Conservation (phyloP, 108 stramenopile species). For the Aurantiochytrium sp. region DNA sequence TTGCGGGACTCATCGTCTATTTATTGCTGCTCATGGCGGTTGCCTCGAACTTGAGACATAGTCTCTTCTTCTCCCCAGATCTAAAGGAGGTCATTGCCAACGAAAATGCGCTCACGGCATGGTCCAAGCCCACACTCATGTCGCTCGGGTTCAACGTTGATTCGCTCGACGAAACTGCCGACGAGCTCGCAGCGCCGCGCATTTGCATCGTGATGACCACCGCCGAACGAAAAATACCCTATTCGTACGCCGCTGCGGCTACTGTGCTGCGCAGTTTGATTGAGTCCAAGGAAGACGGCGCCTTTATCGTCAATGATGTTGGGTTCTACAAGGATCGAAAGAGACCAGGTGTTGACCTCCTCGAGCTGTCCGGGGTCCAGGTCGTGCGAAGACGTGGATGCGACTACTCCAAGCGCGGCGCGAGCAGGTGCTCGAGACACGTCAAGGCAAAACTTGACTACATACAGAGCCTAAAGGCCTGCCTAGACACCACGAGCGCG, state of each 20-base stretch:
- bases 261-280: not conserved
- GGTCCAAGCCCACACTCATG: not conserved
- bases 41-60: not conserved
- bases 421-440: not conserved
- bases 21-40: not conserved
- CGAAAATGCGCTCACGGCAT: not conserved
- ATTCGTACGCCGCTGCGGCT: not conserved
- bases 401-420: not conserved
- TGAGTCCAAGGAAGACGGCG: not conserved
- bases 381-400: not conserved
- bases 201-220: not conserved
- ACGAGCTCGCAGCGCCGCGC: not conserved
- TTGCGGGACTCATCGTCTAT: not conserved
- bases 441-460: not conserved
- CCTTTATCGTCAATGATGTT: not conserved
- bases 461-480: not conserved
- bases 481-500: not conserved
- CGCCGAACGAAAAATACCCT: not conserved
- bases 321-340: not conserved
- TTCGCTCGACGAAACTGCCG: not conserved
- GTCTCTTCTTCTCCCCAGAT: not conserved
- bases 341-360: not conserved
- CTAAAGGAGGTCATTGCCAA: not conserved
- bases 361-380: not conserved
- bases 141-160: not conserved